A percentile compares a stretch with the other conserved stretches of the same genome.
phyloP scores from a whole-genome alignment of 2,329 filamentous ascomycete species.

The Fusarium sp. region DNA sequence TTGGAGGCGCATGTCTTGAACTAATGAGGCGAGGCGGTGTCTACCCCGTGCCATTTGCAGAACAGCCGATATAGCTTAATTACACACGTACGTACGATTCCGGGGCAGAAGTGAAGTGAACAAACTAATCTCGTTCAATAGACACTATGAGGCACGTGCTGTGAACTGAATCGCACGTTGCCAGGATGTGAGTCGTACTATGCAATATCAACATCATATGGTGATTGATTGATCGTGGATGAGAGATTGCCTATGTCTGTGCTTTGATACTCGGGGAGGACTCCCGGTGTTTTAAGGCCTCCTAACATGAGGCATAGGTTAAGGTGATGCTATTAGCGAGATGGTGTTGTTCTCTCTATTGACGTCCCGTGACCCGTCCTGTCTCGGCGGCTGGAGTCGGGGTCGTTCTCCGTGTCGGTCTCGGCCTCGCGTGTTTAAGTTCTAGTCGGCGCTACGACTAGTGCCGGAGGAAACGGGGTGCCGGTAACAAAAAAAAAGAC shows the following conservation, averaged over 20 bases:
- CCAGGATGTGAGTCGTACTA: slow-evolving; percentile 39
- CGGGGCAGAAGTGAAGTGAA: slow-evolving; percentile 18
- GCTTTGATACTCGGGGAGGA: slow-evolving; percentile 1
- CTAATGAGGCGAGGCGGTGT: slow-evolving; percentile 17
- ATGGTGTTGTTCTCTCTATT: neutral
- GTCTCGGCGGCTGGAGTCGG: slow-evolving; percentile 32
- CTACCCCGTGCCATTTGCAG: slow-evolving; percentile 11
- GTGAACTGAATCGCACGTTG: slow-evolving; percentile 42
- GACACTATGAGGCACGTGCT: slow-evolving; percentile 42
- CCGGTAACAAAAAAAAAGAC: slow-evolving; percentile 23
- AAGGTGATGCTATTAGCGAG: neutral
- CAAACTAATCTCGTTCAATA: slow-evolving; percentile 19
- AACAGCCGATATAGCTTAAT: slow-evolving; percentile 28
- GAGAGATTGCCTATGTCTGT: slow-evolving; percentile 16
- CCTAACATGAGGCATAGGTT: neutral
- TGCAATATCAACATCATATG: slow-evolving; percentile 23
- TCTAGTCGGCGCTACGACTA: slow-evolving; percentile 36
- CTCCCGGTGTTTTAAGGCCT: slow-evolving; percentile 11
- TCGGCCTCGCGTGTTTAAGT: slow-evolving; percentile 40
- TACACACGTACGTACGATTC: slow-evolving; percentile 22
- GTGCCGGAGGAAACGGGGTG: slow-evolving; percentile 36
- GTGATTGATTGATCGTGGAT: slow-evolving; percentile 3
- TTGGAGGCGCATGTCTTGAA: slow-evolving; percentile 1
- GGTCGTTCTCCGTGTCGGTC: slow-evolving; percentile 32
- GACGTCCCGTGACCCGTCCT: slow-evolving; percentile 1